Conservation (phyloP, 495 filamentous ascomycete species). For the Penicillium herquei region DNA sequence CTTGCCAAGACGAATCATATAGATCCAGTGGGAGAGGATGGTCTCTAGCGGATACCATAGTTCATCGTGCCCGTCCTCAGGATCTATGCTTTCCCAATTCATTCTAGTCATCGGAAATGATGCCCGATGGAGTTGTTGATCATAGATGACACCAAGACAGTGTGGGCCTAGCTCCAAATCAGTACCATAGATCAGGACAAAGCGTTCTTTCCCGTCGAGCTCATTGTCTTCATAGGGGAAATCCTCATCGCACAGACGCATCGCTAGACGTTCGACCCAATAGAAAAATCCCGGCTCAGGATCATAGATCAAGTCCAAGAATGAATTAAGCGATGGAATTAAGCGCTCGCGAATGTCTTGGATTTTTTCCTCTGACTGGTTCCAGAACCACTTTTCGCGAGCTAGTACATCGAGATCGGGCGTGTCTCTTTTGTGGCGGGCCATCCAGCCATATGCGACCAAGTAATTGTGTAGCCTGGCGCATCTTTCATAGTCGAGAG, state of each 20-base stretch:
- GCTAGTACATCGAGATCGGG: slow-evolving; percentile 8
- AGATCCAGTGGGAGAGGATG: slow-evolving; percentile 37
- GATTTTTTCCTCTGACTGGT: not conserved
- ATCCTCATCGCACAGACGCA: not conserved
- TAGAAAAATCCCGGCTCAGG: slow-evolving; percentile 21
- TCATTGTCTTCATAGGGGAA: slow-evolving; percentile 1
- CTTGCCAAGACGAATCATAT: slow-evolving; percentile 29
- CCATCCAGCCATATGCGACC: slow-evolving; percentile 32
- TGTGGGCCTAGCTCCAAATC: slow-evolving; percentile 8
- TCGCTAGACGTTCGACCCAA: slow-evolving; percentile 13
- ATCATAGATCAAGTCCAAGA: slow-evolving; percentile 25
- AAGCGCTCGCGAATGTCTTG: slow-evolving; percentile 21
- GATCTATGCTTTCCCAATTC: slow-evolving; percentile 13
- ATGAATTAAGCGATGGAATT: slow-evolving; percentile 22
- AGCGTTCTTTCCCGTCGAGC: slow-evolving; percentile 17
- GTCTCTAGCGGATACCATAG: slow-evolving; percentile 40
- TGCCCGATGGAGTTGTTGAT: slow-evolving; percentile 15
- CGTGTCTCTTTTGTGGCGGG: slow-evolving; percentile 14
- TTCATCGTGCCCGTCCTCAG: slow-evolving; percentile 15
- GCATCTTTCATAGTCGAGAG: slow-evolving; percentile 38
- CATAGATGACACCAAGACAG: slow-evolving; percentile 20
- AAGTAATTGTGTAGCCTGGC: slow-evolving; percentile 44
- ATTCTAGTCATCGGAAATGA: slow-evolving; percentile 12
- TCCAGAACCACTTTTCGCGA: slow-evolving; percentile 2
- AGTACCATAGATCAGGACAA: slow-evolving; percentile 17